phyloP scores from a whole-genome alignment of 2,329 filamentous ascomycete species.

The Neofusicoccum cordaticola region DNA sequence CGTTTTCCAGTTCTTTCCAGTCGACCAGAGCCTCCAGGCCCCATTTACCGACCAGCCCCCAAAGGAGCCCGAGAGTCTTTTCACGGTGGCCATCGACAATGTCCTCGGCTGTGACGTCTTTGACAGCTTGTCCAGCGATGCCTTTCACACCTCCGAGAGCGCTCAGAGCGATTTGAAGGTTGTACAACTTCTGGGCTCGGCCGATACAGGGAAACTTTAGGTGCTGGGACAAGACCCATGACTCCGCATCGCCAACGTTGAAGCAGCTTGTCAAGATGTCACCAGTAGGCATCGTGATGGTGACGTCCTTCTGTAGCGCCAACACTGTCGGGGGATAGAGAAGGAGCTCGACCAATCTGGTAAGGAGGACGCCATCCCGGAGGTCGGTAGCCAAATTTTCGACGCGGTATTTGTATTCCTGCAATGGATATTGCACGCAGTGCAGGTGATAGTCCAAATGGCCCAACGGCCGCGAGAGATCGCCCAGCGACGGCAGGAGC shows the following conservation, averaged over 20 bases:
- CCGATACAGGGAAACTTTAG: constrained; percentile 58
- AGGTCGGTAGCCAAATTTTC: constrained; percentile 61
- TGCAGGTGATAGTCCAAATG: constrained; percentile 57
- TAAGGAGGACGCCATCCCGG: constrained; percentile 60
- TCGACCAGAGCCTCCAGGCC: constrained; percentile 55
- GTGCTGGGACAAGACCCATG: constrained; percentile 53
- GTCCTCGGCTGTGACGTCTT: constrained; percentile 52
- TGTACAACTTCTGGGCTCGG: constrained; percentile 57
- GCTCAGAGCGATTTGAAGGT: constrained; percentile 57
- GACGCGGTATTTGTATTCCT: constrained; percentile 59
- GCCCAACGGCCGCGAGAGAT: constrained; percentile 53
- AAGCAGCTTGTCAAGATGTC: constrained; percentile 41
- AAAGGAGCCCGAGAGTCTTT: constrained; percentile 60
- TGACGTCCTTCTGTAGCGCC: constrained; percentile 37
- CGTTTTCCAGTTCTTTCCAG: constrained; percentile 52
- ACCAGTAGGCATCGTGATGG: constrained; percentile 45
- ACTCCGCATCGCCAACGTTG: constrained; percentile 33
- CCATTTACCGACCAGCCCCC: constrained; percentile 58
- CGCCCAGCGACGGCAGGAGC: constrained; percentile 58
- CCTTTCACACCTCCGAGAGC: constrained; percentile 48
- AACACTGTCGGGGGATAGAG: constrained; percentile 44
- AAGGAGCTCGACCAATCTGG: constrained; percentile 58
- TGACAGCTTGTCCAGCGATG: constrained; percentile 39
- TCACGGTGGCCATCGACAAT: constrained; percentile 64
- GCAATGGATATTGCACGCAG: constrained; percentile 55